A percentile compares a stretch with the other conserved stretches of the same genome.
These are phyloP conservation scores for Carpinus fangiana DNA, from an alignment of 306 rosid genomes.

Conservation along the genomic window DNA sequence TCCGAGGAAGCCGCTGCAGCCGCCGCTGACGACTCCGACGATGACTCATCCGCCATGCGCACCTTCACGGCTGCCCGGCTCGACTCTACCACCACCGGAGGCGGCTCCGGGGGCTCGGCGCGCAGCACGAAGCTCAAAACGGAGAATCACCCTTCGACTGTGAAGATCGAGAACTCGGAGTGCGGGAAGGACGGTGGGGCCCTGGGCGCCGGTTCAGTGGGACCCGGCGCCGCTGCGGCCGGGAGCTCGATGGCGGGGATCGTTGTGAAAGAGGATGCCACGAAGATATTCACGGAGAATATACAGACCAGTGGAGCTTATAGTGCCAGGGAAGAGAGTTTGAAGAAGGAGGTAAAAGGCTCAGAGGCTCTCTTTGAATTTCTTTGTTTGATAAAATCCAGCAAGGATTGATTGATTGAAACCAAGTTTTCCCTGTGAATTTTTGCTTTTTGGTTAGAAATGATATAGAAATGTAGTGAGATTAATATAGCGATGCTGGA, in stretches of 20 bases:
- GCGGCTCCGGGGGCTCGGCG: slow-evolving; percentile 38
- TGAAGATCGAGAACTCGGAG: slow-evolving; percentile 70
- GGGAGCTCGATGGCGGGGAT: slow-evolving; percentile 58
- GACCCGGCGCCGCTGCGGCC: slow-evolving; percentile 19
- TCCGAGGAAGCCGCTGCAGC: slow-evolving; percentile 71
- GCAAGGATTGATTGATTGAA: too few relatives aligned
- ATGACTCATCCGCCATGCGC: slow-evolving; percentile 83
- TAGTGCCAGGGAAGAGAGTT: slow-evolving; percentile 83
- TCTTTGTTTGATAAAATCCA: not conserved
- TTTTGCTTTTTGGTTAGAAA: too few relatives aligned
- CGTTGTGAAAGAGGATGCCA: slow-evolving; percentile 74
- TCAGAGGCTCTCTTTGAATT: not conserved
- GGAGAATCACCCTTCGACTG: slow-evolving; percentile 43
- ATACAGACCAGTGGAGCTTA: slow-evolving; percentile 95
- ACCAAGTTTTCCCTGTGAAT: too few relatives aligned
- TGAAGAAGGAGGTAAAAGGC: slow-evolving; percentile 67
- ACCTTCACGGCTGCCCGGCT: slow-evolving; percentile 82
- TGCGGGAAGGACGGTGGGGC: slow-evolving; percentile 50
- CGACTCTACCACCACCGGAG: slow-evolving; percentile 27
- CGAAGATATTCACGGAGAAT: slow-evolving; percentile 87
- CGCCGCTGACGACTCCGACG: slow-evolving; percentile 69
- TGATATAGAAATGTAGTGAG: too few relatives aligned
- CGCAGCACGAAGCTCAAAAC: slow-evolving; percentile 72
- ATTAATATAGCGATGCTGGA: not conserved
- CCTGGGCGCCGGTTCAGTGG: slow-evolving; percentile 34